Evolutionary conservation across 352 stramenopile genomes (phyloP).

Genomic region (Pythium coloratum): DNA sequence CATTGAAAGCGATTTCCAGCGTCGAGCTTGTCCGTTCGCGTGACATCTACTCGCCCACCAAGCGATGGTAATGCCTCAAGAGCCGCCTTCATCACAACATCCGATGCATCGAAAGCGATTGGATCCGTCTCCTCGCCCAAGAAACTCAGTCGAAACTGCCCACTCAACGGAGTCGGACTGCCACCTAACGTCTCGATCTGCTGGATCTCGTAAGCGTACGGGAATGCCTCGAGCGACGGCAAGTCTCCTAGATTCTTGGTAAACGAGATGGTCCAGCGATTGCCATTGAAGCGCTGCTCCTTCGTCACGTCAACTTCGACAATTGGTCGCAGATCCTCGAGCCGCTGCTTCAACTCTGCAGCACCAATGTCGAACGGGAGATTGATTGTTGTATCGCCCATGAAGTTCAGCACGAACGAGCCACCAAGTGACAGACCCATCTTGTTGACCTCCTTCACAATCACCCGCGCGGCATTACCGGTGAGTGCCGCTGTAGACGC

Average conservation of each 20-base stretch:
- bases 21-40: conserved; percentile 59
- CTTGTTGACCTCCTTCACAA: conserved; percentile 64
- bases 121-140: conserved; percentile 61
- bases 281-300: conserved; percentile 75
- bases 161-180: conserved; percentile 91
- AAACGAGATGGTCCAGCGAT: conserved; percentile 96
- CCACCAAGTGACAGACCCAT: conserved; percentile 87
- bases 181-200: conserved; percentile 90
- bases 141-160: conserved; percentile 89
- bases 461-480: conserved; percentile 55
- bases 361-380: conserved; percentile 91
- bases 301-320: conserved; percentile 69
- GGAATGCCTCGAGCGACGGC: conserved; percentile 81
- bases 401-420: conserved; percentile 93
- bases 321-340: conserved; percentile 74
- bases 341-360: conserved; percentile 72
- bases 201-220: conserved; percentile 94
- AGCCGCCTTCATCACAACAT: conserved; percentile 81
- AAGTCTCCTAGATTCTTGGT: conserved; percentile 95
- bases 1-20: conserved; percentile 89
- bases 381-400: conserved; percentile 89
- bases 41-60: conserved; percentile 88
- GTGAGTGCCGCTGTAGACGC: conserved; percentile 48
- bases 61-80: conserved; percentile 88
- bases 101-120: conserved; percentile 88